Conservation (phyloP, 2,329 filamentous ascomycete species). For the Penicillium oxalicum region DNA sequence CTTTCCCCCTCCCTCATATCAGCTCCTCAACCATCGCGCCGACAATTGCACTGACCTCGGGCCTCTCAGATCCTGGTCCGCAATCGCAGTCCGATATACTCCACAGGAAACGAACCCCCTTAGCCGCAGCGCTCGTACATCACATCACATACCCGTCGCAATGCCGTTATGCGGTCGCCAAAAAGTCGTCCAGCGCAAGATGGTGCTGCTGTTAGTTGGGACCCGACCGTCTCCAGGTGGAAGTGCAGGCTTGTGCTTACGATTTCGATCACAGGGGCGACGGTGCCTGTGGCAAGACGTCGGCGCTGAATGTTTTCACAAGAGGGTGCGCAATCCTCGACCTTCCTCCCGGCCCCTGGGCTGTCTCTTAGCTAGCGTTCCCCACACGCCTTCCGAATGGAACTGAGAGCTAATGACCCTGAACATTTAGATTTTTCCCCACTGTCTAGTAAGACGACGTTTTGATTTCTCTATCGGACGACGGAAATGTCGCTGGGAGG, state of each 20-base stretch:
- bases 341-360: constrained; percentile 16
- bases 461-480: too few relatives aligned
- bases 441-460: constrained; percentile 70
- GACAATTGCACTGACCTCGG: background rate
- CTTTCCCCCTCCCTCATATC: constrained; percentile 18
- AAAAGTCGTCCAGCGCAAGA: constrained; percentile 90
- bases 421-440: constrained; percentile 70
- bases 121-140: too few relatives aligned
- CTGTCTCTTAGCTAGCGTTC: constrained; percentile 2
- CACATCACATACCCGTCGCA: constrained; percentile 11
- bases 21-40: constrained; percentile 1
- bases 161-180: constrained; percentile 63
- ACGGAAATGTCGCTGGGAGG: too few relatives aligned
- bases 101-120: too few relatives aligned
- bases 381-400: background rate
- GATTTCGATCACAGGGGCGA: constrained; percentile 60
- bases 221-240: background rate
- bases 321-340: constrained; percentile 61
- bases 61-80: too few relatives aligned
- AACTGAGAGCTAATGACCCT: constrained; percentile 14
- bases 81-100: background rate
- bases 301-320: constrained; percentile 94
- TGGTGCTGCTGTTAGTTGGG: constrained; percentile 69
- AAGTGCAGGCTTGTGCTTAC: constrained; percentile 15
- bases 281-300: constrained; percentile 95